Evolutionary conservation across 2,329 filamentous ascomycete species (phyloP), one percentile per base, ranked within the genome.

Genomic region (Fusarium succisae): DNA sequence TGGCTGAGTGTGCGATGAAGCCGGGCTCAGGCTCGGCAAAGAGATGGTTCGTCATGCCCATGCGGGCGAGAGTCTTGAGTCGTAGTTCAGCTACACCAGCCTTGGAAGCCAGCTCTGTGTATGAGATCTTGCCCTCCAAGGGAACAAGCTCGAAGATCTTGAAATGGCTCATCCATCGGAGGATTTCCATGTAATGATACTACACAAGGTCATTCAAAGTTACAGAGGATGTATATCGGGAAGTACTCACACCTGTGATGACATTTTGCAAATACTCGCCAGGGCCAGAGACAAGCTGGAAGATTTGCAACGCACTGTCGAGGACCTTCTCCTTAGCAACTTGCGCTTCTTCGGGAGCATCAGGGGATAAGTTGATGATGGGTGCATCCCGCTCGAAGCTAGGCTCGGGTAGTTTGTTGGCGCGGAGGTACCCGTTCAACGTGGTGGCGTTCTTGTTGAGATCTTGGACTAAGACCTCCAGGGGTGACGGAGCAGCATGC

Each of bases 161-260:
- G 20, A 63, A 63, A 1, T 63, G 50, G 32, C 59, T 57, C 59
- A 63, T 63, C 59, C 59, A 63, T 37, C 59, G 59, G 1, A 63
- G 20, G 5, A 63, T 63, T 1, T 63, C 59, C 59, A 63, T 63
- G 12, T 63, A 57, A 15, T 57, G 50, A 1, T 38, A 57, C 59
- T 62, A 17, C 0, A 22, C 35, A 14, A 1, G 1, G 39, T 62
- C 2, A 62, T 1, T 17, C 0, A 24, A 20, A 30, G 15, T 12
- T 11, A 24, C 0, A 9, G 10, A 1, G 3, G 3, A 5, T 17
- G 15, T 1, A 2, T 20, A 20, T 14, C 1, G 0, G 1, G 2
- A 2, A 6, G 0, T 12, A 38, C 59, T 32, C 18, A 63, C 59
- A 15, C 59, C 59, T 17, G 41, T 63, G 20, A 57, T 39, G 22